Evolutionary conservation across 129 eudicot genomes (phyloP).

Genomic region (Lactuca saligna): DNA sequence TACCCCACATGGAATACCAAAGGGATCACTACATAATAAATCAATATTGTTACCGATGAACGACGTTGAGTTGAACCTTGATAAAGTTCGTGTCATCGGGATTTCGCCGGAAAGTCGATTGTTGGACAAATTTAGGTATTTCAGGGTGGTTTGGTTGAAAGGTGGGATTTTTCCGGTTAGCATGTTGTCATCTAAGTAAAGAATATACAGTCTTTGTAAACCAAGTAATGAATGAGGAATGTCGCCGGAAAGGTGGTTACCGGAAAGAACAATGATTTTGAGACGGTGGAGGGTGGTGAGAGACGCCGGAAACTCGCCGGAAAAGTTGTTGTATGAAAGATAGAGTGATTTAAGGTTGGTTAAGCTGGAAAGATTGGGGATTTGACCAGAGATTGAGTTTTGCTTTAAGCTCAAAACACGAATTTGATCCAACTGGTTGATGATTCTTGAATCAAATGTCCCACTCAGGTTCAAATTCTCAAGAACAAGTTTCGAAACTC

Average conservation of each 20-base stretch:
- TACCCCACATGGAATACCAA: constrained; percentile 29
- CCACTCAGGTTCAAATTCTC: constrained; percentile 59
- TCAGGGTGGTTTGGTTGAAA: constrained; percentile 50
- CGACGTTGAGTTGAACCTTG: constrained; percentile 53
- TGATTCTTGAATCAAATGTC: constrained; percentile 34
- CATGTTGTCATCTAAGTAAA: constrained; percentile 54
- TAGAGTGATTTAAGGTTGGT: constrained; percentile 66
- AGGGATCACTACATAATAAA: constrained; percentile 57
- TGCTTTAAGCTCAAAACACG: constrained; percentile 74
- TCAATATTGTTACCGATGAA: constrained; percentile 54
- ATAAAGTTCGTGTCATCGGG: constrained; percentile 54
- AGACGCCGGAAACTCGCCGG: constrained; percentile 59
- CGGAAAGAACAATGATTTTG: constrained; percentile 57
- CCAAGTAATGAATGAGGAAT: constrained; percentile 48
- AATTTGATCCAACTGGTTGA: constrained; percentile 59
- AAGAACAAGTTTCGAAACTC: constrained; percentile 72
- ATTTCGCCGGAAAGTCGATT: constrained; percentile 69
- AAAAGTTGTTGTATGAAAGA: constrained; percentile 52
- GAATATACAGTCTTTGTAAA: constrained; percentile 40
- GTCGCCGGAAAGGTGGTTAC: constrained; percentile 48
- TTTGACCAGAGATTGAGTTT: constrained; percentile 64
- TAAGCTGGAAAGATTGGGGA: constrained; percentile 57
- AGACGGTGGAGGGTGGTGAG: constrained; percentile 59
- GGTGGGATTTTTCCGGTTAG: constrained; percentile 67
- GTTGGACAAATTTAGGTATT: constrained; percentile 57